Evolutionary conservation across 768 basidiomycete species (phyloP).

Genomic region (Cyclocybe cylindracea): DNA sequence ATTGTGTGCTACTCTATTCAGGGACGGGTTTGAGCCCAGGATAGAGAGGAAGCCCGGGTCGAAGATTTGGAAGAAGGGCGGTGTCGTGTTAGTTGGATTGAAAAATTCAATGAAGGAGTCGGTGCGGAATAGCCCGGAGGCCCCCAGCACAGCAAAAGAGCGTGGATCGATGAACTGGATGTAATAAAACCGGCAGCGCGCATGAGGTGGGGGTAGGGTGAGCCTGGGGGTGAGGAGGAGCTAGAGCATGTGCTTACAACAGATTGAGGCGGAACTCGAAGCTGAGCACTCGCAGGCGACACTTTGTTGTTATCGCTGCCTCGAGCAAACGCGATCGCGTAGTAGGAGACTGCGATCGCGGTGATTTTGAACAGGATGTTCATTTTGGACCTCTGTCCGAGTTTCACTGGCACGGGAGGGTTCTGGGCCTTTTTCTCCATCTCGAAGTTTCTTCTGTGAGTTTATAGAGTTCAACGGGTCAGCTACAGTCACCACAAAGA

Average conservation of each 20-base stretch:
- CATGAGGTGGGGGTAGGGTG: background rate
- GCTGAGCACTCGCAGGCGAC: slow-evolving; percentile 7
- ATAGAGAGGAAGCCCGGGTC: slow-evolving; percentile 55
- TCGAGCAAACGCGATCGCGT: background rate
- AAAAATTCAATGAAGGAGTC: slow-evolving; percentile 43
- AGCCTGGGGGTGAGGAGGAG: background rate
- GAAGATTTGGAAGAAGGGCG: slow-evolving; percentile 60
- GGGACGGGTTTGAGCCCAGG: slow-evolving; percentile 56
- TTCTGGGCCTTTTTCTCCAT: no score
- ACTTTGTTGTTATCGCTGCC: slow-evolving; percentile 12
- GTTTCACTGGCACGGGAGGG: background rate
- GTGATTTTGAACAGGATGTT: background rate
- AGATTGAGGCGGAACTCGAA: slow-evolving; percentile 20
- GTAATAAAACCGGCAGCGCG: background rate
- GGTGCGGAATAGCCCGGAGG: slow-evolving; percentile 40
- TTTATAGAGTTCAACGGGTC: no score
- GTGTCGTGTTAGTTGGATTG: slow-evolving; percentile 28
- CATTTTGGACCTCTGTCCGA: background rate
- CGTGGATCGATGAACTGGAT: slow-evolving; percentile 51
- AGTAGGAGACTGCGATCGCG: background rate
- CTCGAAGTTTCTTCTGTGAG: no score
- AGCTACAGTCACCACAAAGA: no score
- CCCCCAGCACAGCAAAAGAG: slow-evolving; percentile 52
- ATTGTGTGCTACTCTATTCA: slow-evolving; percentile 61
- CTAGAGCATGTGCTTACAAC: slow-evolving; percentile 22